Evolutionary conservation across 2,329 filamentous ascomycete species (phyloP), one percentile per base, ranked within the genome.

Genomic region (Arthrobotrys sinensis): DNA sequence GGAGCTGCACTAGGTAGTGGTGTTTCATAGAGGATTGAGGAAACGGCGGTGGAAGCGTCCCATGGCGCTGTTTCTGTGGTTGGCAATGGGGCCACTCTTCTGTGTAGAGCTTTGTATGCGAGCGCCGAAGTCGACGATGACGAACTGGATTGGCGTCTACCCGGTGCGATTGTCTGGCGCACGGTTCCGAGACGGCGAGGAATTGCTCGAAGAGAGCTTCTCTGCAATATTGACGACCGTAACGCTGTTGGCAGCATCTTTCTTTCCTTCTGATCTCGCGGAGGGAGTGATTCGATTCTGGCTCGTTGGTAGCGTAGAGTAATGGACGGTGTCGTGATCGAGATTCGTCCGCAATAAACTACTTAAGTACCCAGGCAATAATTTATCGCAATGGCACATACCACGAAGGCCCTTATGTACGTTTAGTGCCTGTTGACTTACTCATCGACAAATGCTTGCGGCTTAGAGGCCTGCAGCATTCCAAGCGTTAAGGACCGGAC

Each of bases 1-100:
- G 96, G 95, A 24, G 91, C 91, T 82, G 88, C 88, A 12, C 93
- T 94, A 6, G 94, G 93, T 16, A 92, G 88, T 4, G 96, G 96
- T 2, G 94, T 98, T 88, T 99, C 96, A 88, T 99, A 99, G 85
- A 99, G 92, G 84, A 99, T 99, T 85, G 95, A 97, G 84, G 93
- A 97, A 81, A 99, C 96, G 81, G 96, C 96, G 16, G 96, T 93
- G 82, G 96, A 94, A 75, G 90, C 90, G 83, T 95, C 97, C 88
- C 93, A 93, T 10, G 93, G 88, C 40, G 93, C 91, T 32, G 91
- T 88, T 70, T 92, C 88, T 81, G 93, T 90, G 81, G 90, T 91
- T 69, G 93, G 92, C 67, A 97, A 92, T 21, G 94, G 90, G 80
- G 94, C 93, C 79, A 95, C 92, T 81, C 95, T 93, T 82, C 94